Conservation (phyloP, 2,329 filamentous ascomycete genomes). For the Alternaria atra region DNA sequence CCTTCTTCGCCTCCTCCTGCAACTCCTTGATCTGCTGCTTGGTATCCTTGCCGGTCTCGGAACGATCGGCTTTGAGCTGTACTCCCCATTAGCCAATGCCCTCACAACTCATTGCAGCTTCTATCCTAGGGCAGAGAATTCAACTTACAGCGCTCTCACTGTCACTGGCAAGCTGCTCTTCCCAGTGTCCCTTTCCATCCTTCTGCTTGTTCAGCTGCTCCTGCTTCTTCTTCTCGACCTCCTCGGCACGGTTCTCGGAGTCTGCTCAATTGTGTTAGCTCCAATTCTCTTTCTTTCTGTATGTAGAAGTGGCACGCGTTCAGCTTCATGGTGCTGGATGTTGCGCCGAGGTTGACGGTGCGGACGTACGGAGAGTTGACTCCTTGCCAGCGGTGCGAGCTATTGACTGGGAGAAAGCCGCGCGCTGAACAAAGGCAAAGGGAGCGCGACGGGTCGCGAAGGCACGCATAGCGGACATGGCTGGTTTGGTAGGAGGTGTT, state of each 20-base stretch:
- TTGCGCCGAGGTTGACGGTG: neutral
- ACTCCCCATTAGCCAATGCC: conserved; percentile 7
- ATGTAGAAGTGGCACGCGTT: neutral
- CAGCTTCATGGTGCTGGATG: neutral
- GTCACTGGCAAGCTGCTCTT: conserved; percentile 54
- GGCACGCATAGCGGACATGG: conserved; percentile 46
- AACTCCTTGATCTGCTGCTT: conserved; percentile 56
- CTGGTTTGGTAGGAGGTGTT: conserved; percentile 11
- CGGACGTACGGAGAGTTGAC: conserved; percentile 53
- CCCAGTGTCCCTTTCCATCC: conserved; percentile 55
- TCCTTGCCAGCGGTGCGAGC: conserved; percentile 56
- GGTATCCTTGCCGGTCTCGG: conserved; percentile 51
- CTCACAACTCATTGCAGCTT: neutral
- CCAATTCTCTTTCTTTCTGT: neutral
- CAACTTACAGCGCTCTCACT: conserved; percentile 53
- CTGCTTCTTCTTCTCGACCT: conserved; percentile 55
- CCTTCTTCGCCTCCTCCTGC: conserved; percentile 56
- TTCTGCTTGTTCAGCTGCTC: conserved; percentile 56
- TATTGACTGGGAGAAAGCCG: conserved; percentile 51
- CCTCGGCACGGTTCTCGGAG: conserved; percentile 46
- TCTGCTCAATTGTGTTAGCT: conserved; percentile 30
- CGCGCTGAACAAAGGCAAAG: conserved; percentile 43
- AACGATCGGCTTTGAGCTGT: conserved; percentile 56
- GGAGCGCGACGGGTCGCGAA: conserved; percentile 44
- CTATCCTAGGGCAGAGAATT: neutral